Percentiles rank a stretch among this genome's conserved stretches.
phyloP scores from a whole-genome alignment of 2,329 filamentous ascomycete species.

The Claviceps africana region DNA sequence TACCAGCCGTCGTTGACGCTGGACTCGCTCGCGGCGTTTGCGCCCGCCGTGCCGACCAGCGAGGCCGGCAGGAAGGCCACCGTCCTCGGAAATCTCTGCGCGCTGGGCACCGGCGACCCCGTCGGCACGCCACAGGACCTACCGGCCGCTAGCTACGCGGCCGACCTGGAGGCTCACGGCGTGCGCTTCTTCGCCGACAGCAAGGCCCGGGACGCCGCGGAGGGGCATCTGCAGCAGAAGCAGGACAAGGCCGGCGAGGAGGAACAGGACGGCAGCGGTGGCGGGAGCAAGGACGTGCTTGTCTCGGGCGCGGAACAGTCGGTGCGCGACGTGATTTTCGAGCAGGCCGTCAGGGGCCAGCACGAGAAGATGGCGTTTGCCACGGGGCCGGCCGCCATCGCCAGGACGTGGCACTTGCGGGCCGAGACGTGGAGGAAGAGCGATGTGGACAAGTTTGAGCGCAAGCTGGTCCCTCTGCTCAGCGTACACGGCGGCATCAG shows the following conservation, averaged over 20 bases:
- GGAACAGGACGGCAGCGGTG: neutral
- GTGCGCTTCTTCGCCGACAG: conserved; percentile 20
- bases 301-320: conserved; percentile 21
- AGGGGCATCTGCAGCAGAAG: conserved; percentile 16
- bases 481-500: conserved; percentile 7
- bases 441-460: conserved; percentile 25
- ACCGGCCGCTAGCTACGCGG: conserved; percentile 18
- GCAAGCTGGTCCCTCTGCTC: conserved; percentile 22
- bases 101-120: conserved; percentile 21
- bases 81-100: conserved; percentile 22
- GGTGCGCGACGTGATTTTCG: conserved; percentile 19
- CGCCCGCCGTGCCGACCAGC: conserved; percentile 17
- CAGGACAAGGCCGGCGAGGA: neutral
- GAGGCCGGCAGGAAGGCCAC: conserved; percentile 17
- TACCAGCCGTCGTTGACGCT: conserved; percentile 22
- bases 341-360: conserved; percentile 21
- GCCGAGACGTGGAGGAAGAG: conserved; percentile 21
- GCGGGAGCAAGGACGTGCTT: conserved; percentile 6
- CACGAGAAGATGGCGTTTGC: conserved; percentile 22
- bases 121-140: conserved; percentile 18
- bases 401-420: conserved; percentile 24
- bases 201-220: conserved; percentile 16
- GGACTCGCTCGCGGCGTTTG: conserved; percentile 17
- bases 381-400: conserved; percentile 18
- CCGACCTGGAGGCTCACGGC: conserved; percentile 16